Evolutionary conservation across 139 green algal species (phyloP).

Genomic region (Picochlorum costavermella): DNA sequence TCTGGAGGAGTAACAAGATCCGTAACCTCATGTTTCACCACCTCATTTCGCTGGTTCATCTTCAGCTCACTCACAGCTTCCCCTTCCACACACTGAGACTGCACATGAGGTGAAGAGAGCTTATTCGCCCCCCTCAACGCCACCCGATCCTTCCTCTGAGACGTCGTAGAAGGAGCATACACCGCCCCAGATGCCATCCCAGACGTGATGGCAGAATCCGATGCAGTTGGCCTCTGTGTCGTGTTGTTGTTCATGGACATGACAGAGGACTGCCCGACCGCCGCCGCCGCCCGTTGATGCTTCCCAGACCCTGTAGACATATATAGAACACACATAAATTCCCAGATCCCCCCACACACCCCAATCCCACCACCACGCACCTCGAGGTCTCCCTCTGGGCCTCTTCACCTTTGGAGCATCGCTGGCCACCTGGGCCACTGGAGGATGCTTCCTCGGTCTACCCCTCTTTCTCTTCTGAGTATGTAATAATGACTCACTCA

Average conservation of each 20-base stretch:
- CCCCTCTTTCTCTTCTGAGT: slow-evolving; percentile 12
- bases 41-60: too few relatives aligned
- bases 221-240: neutral
- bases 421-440: neutral
- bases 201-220: neutral
- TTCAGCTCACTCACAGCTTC: too few relatives aligned
- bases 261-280: slow-evolving; percentile 1
- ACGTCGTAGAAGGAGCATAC: neutral
- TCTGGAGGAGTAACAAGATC: too few relatives aligned
- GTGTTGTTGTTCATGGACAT: neutral
- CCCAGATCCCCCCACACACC: too few relatives aligned
- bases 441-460: slow-evolving; percentile 12
- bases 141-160: neutral
- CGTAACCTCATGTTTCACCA: too few relatives aligned
- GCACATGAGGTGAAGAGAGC: too few relatives aligned
- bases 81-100: too few relatives aligned
- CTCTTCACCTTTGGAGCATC: slow-evolving; percentile 6
- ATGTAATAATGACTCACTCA: slow-evolving; percentile 6
- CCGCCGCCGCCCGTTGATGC: slow-evolving; percentile 22
- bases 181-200: neutral
- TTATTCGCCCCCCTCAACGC: too few relatives aligned
- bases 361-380: neutral
- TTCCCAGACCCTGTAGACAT: slow-evolving; percentile 23
- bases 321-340: neutral
- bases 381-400: slow-evolving; percentile 14